Evolutionary conservation across 1,139 yeast genomes (phyloP), one percentile per base, ranked within the genome.

Genomic region (Meyerozyma elateridarum): DNA sequence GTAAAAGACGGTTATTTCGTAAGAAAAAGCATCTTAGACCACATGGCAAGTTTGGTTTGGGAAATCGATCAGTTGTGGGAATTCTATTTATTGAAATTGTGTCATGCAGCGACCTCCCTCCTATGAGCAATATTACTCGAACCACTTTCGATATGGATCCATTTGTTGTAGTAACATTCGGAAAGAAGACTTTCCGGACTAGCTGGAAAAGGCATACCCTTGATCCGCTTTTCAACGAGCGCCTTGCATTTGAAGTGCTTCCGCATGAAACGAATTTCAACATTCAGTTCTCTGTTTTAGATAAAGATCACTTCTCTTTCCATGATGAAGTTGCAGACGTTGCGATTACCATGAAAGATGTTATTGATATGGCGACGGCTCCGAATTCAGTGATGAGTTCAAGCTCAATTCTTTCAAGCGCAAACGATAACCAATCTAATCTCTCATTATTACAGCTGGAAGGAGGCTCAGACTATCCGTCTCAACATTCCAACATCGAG

Each of bases 131-230:
- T 44, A 61, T 75, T 20, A 69, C 74, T 39, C 66, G 89, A 14
- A 76, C 88, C 14, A 80, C 91, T 0, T 91, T 82, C 49, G 96
- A 88, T 53, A 85, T 91, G 94, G 98, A 91, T 50, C 97, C 98
- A 0, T 91, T 89, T 59, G 94, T 89, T 5, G 91, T 89, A 12
- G 80, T 85, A 1, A 80, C 96, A 0, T 87, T 89, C 54, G 96
- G 96, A 8, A 82, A 85, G 49, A 82, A 83, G 41, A 87, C 93
- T 0, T 89, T 78, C 54, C 73, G 95, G 44, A 88, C 96, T 0
- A 81, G 91, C 15, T 83, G 88, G 79, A 75, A 80, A 45, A 74
- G 87, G 18, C 97, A 89, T 51, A 82, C 85, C 1, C 57, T 87
- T 33, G 82, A 81, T 37, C 98, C 98, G 0, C 70, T 79, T 1